Conservation (phyloP, 2,329 filamentous ascomycete genomes). For the Penicillium digitatum region DNA sequence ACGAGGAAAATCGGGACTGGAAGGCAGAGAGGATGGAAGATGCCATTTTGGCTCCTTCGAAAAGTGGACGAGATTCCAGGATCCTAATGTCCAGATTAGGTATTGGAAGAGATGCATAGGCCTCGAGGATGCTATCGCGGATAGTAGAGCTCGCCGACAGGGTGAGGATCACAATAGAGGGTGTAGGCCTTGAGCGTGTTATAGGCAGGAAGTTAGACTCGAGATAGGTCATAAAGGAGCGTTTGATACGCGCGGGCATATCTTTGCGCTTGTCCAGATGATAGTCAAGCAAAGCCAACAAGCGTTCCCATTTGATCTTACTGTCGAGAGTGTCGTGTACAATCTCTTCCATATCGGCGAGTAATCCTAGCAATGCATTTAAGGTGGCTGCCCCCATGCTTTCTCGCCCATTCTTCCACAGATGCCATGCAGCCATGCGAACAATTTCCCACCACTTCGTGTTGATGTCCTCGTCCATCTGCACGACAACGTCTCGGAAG, state of each 20-base stretch:
- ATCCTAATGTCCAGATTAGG: conserved; percentile 53
- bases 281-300: conserved; percentile 25
- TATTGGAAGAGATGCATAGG: conserved; percentile 35
- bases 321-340: conserved; percentile 14
- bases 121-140: conserved; percentile 45
- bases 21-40: conserved; percentile 32
- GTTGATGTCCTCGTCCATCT: conserved; percentile 19
- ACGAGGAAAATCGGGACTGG: conserved; percentile 18
- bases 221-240: conserved; percentile 28
- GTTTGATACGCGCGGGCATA: conserved; percentile 23
- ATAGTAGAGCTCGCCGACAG: conserved; percentile 63
- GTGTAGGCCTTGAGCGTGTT: neutral
- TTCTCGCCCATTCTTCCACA: conserved; percentile 63
- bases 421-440: conserved; percentile 58
- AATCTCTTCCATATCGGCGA: conserved; percentile 28
- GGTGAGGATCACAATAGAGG: conserved; percentile 52
- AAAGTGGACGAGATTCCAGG: conserved; percentile 64
- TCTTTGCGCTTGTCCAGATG: conserved; percentile 24
- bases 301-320: conserved; percentile 17
- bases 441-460: conserved; percentile 53
- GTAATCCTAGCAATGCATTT: conserved; percentile 25
- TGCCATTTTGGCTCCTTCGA: conserved; percentile 60
- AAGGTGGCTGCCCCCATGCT: conserved; percentile 62
- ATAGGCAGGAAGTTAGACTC: conserved; percentile 11
- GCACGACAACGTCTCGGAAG: conserved; percentile 46